Percentiles rank a stretch among this genome's conserved stretches.
Evolutionary conservation across 306 rosid genomes (phyloP).

Genomic region (barrel medic (Medicago truncatula)): MtrunA17r5.0-ANR NC_053045.1:63269501-63270000

Average conservation of each 20-base stretch:
- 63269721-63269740: slow-evolving; percentile 61
- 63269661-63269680: slow-evolving; percentile 84
- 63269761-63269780: slow-evolving; percentile 86
- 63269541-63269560: background rate
- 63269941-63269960: slow-evolving; percentile 88
- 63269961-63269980: slow-evolving; percentile 79
- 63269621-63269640: slow-evolving; percentile 4
- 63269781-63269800: slow-evolving; percentile 81
- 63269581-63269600: no score
- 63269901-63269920: slow-evolving; percentile 82
- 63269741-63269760: slow-evolving; percentile 77
- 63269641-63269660: slow-evolving; percentile 56
- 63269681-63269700: slow-evolving; percentile 91
- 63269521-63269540: no score
- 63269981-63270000: slow-evolving; percentile 76
- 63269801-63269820: slow-evolving; percentile 68
- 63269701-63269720: slow-evolving; percentile 84
- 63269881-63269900: slow-evolving; percentile 71
- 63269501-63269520: no score
- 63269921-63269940: slow-evolving; percentile 93
- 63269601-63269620: background rate
- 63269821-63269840: slow-evolving; percentile 63
- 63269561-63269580: background rate
- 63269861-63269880: slow-evolving; percentile 76
- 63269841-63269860: slow-evolving; percentile 72